Evolutionary conservation across 2,329 filamentous ascomycete species (phyloP), one percentile per base, ranked within the genome.

Genomic region (Colletotrichum destructivum): DNA sequence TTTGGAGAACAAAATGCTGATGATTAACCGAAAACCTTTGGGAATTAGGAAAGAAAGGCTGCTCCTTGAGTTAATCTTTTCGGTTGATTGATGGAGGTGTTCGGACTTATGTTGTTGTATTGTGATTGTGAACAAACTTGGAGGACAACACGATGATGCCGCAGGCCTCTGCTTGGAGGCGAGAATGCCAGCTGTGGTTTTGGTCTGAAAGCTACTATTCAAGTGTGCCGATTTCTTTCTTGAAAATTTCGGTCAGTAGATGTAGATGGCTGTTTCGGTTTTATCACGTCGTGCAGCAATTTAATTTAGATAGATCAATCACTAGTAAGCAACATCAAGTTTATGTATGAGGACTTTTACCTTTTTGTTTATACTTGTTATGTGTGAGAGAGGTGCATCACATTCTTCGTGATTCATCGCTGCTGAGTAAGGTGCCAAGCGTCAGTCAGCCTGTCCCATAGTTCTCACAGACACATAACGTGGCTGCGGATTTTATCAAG

Each of bases 351-450:
- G 31, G 31, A 8, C 31, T 35, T 9, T 35, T 35, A 1, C 31
- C 31, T 35, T 35, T 35, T 9, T 31, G 9, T 7, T 31, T 31
- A 8, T 31, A 31, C 8, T 31, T 31, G 31, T 31, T 8, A 11
- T 38, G 9, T 11, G 35, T 11, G 31, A 9, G 35, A 38, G 35
- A 38, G 35, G 35, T 38, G 49, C 18, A 21, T 16, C 26, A 38
- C 35, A 8, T 51, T 9, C 23, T 15, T 44, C 23, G 55, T 55
- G 11, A 38, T 38, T 44, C 44, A 21, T 62, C n/a, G 51, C 47
- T 44, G 49, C 68, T 66, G 68, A 62, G 51, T 51, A 49, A 71
- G 51, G 47, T 44, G 44, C 44, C 47, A 56, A 56, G 63, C 63
- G 63, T 62, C 57, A 35, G 67, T 35, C 23, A 26, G 62, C 35